Percentiles rank a stretch among this genome's conserved stretches.
phyloP scores from a whole-genome alignment of 176 grass and related monocot species.

The Urochloa ruziziensis region DNA sequence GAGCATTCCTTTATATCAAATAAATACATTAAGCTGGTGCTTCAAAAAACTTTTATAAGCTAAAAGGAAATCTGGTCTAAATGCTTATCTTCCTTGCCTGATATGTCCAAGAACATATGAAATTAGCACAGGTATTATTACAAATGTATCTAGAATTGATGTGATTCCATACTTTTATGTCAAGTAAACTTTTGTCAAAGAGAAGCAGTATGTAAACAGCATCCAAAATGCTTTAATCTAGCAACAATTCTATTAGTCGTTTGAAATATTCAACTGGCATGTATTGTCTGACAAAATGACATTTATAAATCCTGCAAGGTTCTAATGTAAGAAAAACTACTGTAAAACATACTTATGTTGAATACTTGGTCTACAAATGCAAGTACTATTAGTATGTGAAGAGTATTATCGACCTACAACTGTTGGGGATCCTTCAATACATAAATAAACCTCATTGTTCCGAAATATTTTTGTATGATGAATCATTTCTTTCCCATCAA shows the following conservation, averaged over 20 bases:
- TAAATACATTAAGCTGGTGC: slow-evolving; percentile 12
- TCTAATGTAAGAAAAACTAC: not conserved
- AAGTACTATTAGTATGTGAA: too few relatives aligned
- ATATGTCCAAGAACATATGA: not conserved
- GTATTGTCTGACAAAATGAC: slow-evolving; percentile 8
- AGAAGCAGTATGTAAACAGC: not conserved
- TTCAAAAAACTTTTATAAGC: slow-evolving; percentile 21
- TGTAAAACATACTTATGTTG: not conserved
- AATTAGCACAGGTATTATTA: not conserved
- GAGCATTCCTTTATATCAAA: slow-evolving; percentile 42
- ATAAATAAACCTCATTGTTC: not conserved
- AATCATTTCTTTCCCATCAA: not conserved
- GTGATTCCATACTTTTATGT: not conserved
- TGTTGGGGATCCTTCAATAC: not conserved
- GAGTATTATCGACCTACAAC: too few relatives aligned
- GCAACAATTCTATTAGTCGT: not conserved
- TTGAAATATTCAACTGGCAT: not conserved
- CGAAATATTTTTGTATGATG: not conserved
- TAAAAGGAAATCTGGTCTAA: not conserved
- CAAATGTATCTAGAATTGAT: not conserved
- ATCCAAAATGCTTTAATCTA: slow-evolving; percentile 2
- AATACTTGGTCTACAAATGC: not conserved
- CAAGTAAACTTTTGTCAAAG: not conserved
- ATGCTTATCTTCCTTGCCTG: not conserved
- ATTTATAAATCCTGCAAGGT: slow-evolving; percentile 6